Percentiles rank a stretch among this genome's conserved stretches.
Evolutionary conservation across 2,329 filamentous ascomycete genomes (phyloP).

Genomic region (Aspergillus ibericus): DNA sequence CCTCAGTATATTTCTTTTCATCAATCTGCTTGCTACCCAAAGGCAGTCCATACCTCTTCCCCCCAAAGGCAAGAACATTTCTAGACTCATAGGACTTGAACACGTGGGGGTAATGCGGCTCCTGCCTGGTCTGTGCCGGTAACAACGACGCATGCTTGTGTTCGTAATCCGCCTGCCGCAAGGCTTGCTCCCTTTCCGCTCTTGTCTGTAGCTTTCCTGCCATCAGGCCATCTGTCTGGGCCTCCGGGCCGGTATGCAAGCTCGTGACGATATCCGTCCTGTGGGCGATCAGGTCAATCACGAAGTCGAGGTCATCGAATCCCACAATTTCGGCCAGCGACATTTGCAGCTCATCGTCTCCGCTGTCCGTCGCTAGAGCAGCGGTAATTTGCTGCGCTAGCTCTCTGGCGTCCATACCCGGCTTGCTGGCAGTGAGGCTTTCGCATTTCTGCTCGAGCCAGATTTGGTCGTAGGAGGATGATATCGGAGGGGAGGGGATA

Average conservation of each 20-base stretch:
- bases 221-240: conserved; percentile 46
- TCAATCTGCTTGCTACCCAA: conserved; percentile 70
- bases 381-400: conserved; percentile 76
- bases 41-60: conserved; percentile 80
- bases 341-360: conserved; percentile 87
- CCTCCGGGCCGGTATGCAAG: conserved; percentile 28
- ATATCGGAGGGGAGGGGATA: conserved; percentile 29
- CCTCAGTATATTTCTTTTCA: conserved; percentile 81
- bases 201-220: conserved; percentile 66
- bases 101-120: conserved; percentile 85
- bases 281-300: conserved; percentile 84
- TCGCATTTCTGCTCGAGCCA: conserved; percentile 75
- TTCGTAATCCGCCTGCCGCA: conserved; percentile 73
- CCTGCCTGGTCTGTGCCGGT: conserved; percentile 67
- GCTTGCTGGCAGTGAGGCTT: conserved; percentile 63
- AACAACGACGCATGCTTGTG: conserved; percentile 78
- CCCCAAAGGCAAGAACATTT: conserved; percentile 77
- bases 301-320: conserved; percentile 89
- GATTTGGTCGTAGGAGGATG: conserved; percentile 53
- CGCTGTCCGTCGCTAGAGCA: conserved; percentile 67
- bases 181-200: conserved; percentile 73
- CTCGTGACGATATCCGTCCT: conserved; percentile 64
- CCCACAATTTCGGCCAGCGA: conserved; percentile 85
- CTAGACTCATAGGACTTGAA: conserved; percentile 82
- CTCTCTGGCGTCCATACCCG: conserved; percentile 67